phyloP scores from a whole-genome alignment of 225 moss, liverwort and hornwort species.

The Neckera pumila region DNA sequence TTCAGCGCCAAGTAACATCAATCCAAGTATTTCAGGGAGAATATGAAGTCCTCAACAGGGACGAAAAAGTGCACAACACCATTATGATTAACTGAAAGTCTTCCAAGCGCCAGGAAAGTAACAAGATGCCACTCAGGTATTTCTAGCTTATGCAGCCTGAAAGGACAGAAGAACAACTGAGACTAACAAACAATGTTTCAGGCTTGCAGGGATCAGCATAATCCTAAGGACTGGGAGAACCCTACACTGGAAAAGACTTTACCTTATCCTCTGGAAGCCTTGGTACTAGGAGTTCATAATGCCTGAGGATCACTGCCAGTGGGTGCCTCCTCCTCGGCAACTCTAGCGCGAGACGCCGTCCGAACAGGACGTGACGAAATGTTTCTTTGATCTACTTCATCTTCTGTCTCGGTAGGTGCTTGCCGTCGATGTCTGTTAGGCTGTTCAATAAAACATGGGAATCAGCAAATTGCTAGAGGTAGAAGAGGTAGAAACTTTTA shows the following conservation, averaged over 20 bases:
- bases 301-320: not conserved
- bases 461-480: not conserved
- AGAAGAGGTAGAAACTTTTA: not conserved
- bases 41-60: not conserved
- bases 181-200: not conserved
- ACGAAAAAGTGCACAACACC: not conserved
- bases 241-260: not conserved
- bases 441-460: slow-evolving; percentile 3
- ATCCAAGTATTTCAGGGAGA: not conserved
- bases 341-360: slow-evolving; percentile 2
- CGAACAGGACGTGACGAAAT: slow-evolving; percentile 37
- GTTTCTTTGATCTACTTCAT: slow-evolving; percentile 18
- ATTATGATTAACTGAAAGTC: not conserved
- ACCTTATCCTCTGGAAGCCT: slow-evolving; percentile 9
- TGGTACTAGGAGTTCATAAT: not conserved
- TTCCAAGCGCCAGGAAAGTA: not conserved
- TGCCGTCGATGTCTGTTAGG: slow-evolving; percentile 12
- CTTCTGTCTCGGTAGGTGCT: slow-evolving; percentile 12
- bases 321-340: not conserved
- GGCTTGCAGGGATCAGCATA: not conserved
- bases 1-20: not conserved
- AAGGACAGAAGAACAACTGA: not conserved
- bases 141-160: not conserved
- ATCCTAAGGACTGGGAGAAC: not conserved
- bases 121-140: not conserved